These are phyloP conservation scores for Teunomyces tritomae DNA, from an alignment of 805 yeast genomes.

Conservation along the genomic window DNA sequence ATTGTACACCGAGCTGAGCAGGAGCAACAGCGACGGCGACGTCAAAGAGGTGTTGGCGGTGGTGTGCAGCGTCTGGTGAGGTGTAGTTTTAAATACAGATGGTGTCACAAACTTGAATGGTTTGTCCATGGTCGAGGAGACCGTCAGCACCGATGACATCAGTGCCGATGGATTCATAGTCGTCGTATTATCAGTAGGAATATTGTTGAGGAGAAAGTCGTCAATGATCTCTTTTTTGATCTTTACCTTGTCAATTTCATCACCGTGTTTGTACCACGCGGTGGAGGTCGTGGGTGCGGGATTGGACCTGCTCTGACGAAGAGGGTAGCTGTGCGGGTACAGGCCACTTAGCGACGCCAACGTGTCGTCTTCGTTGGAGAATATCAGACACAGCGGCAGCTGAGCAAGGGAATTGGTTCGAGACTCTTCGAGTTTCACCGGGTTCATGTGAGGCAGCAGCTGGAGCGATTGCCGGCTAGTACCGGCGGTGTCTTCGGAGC, in stretches of 20 bases:
- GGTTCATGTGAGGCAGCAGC: constrained; percentile 2
- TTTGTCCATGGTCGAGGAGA: not conserved
- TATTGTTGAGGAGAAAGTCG: constrained; percentile 38
- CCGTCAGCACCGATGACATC: not conserved
- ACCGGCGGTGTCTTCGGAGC: not conserved
- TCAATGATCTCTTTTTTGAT: constrained; percentile 41
- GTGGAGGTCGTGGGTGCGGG: constrained; percentile 8
- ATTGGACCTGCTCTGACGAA: constrained; percentile 14
- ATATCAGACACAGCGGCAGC: constrained; percentile 25
- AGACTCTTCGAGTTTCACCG: constrained; percentile 1
- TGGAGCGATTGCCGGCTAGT: not conserved
- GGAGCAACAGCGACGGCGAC: constrained; percentile 35
- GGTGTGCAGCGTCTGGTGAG: constrained; percentile 6
- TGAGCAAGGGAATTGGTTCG: constrained; percentile 16
- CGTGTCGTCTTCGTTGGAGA: constrained; percentile 20
- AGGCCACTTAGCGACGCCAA: not conserved
- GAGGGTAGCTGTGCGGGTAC: constrained; percentile 8
- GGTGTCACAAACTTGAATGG: constrained; percentile 14
- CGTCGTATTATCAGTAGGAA: constrained; percentile 19
- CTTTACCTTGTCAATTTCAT: constrained; percentile 16
- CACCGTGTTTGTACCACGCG: not conserved
- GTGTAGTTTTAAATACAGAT: constrained; percentile 11
- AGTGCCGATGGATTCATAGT: not conserved
- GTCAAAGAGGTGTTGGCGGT: constrained; percentile 22
- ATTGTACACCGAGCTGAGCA: constrained; percentile 21